A percentile compares a stretch with the other conserved stretches of the same genome.
These are phyloP conservation scores for Phytophthora pseudosyringae DNA, from an alignment of 352 stramenopile species.

Conservation along the genomic window DNA sequence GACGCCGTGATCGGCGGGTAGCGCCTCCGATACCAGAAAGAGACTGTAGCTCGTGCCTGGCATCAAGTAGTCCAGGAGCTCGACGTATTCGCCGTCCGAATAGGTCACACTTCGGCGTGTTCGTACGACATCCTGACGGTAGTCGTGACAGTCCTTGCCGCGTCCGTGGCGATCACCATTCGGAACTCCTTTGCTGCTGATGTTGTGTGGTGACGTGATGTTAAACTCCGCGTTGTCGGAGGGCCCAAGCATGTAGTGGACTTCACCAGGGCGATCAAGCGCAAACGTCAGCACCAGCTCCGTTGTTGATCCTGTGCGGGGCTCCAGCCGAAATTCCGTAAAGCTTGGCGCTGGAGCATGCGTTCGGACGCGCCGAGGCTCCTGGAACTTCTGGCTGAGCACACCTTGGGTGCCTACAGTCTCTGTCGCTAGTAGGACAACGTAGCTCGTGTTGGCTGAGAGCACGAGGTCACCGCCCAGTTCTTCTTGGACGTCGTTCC, in stretches of 20 bases:
- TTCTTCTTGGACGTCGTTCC: slow-evolving; percentile 50
- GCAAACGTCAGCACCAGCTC: slow-evolving; percentile 67
- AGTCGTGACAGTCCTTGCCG: slow-evolving; percentile 56
- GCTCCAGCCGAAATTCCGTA: slow-evolving; percentile 45
- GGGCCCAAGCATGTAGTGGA: slow-evolving; percentile 75
- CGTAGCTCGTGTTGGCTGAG: slow-evolving; percentile 56
- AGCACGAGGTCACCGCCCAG: slow-evolving; percentile 33
- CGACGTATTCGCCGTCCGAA: slow-evolving; percentile 41
- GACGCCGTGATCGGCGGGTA: slow-evolving; percentile 53
- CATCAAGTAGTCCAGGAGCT: slow-evolving; percentile 68
- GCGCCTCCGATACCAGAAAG: slow-evolving; percentile 63
- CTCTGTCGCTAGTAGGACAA: slow-evolving; percentile 59
- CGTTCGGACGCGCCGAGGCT: slow-evolving; percentile 47
- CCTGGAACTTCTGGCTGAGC: slow-evolving; percentile 53
- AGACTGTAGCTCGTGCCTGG: slow-evolving; percentile 70
- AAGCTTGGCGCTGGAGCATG: slow-evolving; percentile 56
- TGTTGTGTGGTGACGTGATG: slow-evolving; percentile 75
- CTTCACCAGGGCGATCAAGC: slow-evolving; percentile 64
- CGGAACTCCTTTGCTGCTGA: slow-evolving; percentile 57
- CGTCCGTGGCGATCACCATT: slow-evolving; percentile 22
- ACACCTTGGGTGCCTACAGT: slow-evolving; percentile 62
- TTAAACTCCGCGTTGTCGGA: slow-evolving; percentile 71
- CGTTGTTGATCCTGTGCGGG: slow-evolving; percentile 76
- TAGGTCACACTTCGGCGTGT: slow-evolving; percentile 46
- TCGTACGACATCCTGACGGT: slow-evolving; percentile 64